Evolutionary conservation across 2,329 filamentous ascomycete species (phyloP).

Genomic region (Colletotrichum orbiculare): DNA sequence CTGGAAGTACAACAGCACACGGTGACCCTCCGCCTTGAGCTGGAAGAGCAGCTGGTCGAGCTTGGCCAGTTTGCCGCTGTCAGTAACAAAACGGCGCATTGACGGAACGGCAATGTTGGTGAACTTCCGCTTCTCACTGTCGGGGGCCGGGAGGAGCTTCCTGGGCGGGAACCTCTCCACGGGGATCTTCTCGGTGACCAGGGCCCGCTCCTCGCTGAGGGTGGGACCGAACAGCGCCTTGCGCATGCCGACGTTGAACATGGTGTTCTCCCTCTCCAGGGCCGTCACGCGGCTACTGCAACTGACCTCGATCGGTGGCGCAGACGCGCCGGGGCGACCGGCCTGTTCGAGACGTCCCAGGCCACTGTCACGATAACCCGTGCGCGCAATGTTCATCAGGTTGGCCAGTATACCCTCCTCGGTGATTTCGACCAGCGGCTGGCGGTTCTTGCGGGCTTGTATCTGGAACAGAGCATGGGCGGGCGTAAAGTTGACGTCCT

Average conservation of each 20-base stretch:
- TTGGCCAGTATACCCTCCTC: constrained; percentile 77
- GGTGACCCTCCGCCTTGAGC: constrained; percentile 91
- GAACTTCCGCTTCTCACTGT: constrained; percentile 84
- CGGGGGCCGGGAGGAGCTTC: constrained; percentile 79
- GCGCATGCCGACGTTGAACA: constrained; percentile 85
- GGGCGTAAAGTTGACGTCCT: constrained; percentile 72
- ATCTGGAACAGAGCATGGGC: constrained; percentile 86
- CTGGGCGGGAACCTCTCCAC: constrained; percentile 70
- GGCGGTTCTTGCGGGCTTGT: constrained; percentile 73
- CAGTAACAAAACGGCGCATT: constrained; percentile 97
- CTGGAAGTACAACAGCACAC: constrained; percentile 98
- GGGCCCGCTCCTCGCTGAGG: constrained; percentile 74
- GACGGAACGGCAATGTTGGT: constrained; percentile 93
- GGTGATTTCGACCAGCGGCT: constrained; percentile 75
- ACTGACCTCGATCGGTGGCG: constrained; percentile 85
- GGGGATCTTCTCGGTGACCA: constrained; percentile 80
- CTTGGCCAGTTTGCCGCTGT: constrained; percentile 94
- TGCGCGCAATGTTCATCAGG: constrained; percentile 81
- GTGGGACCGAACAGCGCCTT: constrained; percentile 77
- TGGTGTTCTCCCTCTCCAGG: constrained; percentile 74
- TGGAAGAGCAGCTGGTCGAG: constrained; percentile 87
- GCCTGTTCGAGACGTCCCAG: constrained; percentile 84
- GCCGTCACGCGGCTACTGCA: constrained; percentile 75
- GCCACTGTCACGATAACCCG: constrained; percentile 74
- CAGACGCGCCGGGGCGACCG: constrained; percentile 80